These are phyloP conservation scores for Udeniomyces megalosporus DNA, from an alignment of 768 basidiomycete species.

Conservation along the genomic window DNA sequence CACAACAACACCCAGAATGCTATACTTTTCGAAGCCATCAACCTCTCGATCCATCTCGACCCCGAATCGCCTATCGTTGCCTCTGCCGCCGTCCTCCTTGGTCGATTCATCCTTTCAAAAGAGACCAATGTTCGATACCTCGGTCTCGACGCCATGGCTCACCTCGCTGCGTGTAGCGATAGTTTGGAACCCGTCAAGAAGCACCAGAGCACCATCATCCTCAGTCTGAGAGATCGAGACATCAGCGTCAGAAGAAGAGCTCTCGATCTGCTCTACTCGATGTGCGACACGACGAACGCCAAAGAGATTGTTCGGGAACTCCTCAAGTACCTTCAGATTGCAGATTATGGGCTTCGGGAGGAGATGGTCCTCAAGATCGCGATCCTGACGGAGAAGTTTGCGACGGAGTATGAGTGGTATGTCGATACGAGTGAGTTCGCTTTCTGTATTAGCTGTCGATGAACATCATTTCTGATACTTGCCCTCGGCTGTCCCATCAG, in stretches of 20 bases:
- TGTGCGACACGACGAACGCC: slow-evolving; percentile 97
- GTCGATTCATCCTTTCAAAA: slow-evolving; percentile 90
- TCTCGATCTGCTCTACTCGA: slow-evolving; percentile 89
- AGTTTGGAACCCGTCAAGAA: slow-evolving; percentile 82
- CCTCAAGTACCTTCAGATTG: slow-evolving; percentile 80
- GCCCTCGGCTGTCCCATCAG: neutral
- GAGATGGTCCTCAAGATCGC: slow-evolving; percentile 99
- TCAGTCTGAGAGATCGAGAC: slow-evolving; percentile 88
- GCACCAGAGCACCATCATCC: slow-evolving; percentile 88
- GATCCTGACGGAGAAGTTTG: slow-evolving; percentile 96
- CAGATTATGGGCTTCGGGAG: slow-evolving; percentile 89
- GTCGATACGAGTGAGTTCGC: slow-evolving; percentile 56
- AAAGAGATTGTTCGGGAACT: slow-evolving; percentile 92
- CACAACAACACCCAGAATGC: slow-evolving; percentile 98
- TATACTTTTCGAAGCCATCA: slow-evolving; percentile 93
- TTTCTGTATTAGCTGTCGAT: too few species aligned
- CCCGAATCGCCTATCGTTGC: slow-evolving; percentile 73
- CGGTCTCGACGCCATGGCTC: slow-evolving; percentile 94
- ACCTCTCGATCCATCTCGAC: slow-evolving; percentile 89
- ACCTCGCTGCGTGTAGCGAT: slow-evolving; percentile 84
- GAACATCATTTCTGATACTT: neutral
- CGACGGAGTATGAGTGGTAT: slow-evolving; percentile 93
- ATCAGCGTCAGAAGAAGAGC: slow-evolving; percentile 89
- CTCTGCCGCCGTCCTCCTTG: slow-evolving; percentile 75
- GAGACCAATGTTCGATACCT: slow-evolving; percentile 98